phyloP scores from a whole-genome alignment of 2,329 filamentous ascomycete species.

The Venturia aucupariae region DNA sequence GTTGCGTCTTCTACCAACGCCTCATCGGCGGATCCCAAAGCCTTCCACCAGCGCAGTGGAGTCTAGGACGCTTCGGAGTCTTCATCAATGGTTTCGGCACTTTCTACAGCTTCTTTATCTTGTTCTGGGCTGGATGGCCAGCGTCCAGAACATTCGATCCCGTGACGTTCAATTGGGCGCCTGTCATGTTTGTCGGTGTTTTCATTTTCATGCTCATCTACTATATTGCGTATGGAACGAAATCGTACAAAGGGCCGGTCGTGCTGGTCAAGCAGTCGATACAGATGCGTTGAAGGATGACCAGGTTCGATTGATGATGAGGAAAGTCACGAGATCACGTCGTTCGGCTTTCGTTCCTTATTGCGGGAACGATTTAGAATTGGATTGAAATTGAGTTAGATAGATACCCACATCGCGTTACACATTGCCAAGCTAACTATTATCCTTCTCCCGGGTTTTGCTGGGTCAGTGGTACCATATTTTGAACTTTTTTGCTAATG shows the following conservation, averaged over 20 bases:
- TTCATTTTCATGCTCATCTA: constrained; percentile 8
- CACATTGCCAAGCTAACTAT: too few relatives aligned
- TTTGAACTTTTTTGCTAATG: too few relatives aligned
- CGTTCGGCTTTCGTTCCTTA: too few relatives aligned
- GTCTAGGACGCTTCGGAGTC: constrained; percentile 29
- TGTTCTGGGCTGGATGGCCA: constrained; percentile 33
- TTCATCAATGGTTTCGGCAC: constrained; percentile 28
- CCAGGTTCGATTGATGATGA: too few relatives aligned
- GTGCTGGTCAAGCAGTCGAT: constrained; percentile 9
- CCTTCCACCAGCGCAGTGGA: constrained; percentile 26
- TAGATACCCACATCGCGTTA: too few relatives aligned
- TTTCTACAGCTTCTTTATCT: constrained; percentile 26
- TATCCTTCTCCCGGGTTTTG: too few relatives aligned
- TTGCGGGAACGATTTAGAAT: too few relatives aligned
- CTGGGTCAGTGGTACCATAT: too few relatives aligned
- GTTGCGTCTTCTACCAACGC: constrained; percentile 23
- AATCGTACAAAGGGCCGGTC: constrained; percentile 13
- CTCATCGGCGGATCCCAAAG: constrained; percentile 17
- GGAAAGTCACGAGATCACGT: too few relatives aligned
- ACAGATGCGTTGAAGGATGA: background rate
- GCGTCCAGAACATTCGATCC: constrained; percentile 14
- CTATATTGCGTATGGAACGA: constrained; percentile 14
- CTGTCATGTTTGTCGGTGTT: constrained; percentile 16
- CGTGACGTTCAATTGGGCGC: constrained; percentile 19
- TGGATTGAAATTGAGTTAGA: too few relatives aligned